Base-by-base conservation (phyloP, 2,329 filamentous ascomycete genomes). In the Talaromyces sp. region DNA sequence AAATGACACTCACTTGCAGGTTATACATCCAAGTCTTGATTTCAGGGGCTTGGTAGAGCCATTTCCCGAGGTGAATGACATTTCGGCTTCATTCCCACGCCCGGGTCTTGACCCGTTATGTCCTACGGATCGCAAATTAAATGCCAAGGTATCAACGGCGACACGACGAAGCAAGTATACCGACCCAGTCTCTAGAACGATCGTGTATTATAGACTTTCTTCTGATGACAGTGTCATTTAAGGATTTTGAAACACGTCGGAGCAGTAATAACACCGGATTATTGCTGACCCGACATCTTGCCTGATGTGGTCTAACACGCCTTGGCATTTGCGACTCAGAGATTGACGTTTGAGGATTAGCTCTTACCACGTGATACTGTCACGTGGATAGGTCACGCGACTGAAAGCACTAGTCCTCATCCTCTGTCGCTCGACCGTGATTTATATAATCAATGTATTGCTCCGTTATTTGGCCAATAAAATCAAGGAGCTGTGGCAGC, bases 1-100 rank as follows among this genome's bases (percentile, higher is more conserved):
- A 59, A 43, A 5, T 6, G 4, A 25, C 8, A 67, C 72, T 10
- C 66, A 75, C 73, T 75, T 76, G 74, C 74, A 76, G 8, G 74
- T 75, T 67, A 67, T 73, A 65, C 74, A 75, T 22, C 74, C 73
- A 19, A 67, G 58, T 43, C 62, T 70, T 47, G 73, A 74, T 63
- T 67, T 71, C 13, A 50, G 37, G 77, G 78, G 17, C 77, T 78
- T 0, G 67, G 3, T 15, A 19, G 57, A 37, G 37, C 17, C 52
- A 22, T 15, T 25, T 39, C 52, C 10, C 2, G 50, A 35, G 25
- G 19, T 22, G 33, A 22, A 5, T 10, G 52, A 39, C 52, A 56
- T 56, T 37, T 56, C 52, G n/a, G 33, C 49, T 33, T 52, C 52
- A 39, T 56, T 25, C 49, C 27, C 7, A 31, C 47, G 31, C 27